Evolutionary conservation across 192 early-diverging fungal genomes (phyloP).

Genomic region (Coemansia sp.): DNA sequence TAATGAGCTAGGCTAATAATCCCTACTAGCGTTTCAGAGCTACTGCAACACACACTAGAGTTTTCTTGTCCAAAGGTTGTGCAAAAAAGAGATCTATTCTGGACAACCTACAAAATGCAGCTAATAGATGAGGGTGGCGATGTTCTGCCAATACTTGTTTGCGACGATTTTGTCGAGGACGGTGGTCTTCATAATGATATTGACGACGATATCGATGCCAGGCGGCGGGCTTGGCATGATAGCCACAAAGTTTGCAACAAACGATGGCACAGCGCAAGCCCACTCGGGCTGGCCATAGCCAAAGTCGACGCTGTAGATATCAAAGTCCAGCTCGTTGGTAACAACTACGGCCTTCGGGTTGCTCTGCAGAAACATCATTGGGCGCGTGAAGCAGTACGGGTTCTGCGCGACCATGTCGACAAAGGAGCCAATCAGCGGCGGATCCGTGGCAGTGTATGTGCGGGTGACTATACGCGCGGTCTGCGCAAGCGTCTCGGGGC

Average conservation of each 20-base stretch:
- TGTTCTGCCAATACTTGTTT: slow-evolving; percentile 40
- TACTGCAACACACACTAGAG: no score
- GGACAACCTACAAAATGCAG: not conserved
- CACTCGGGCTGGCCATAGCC: slow-evolving; percentile 46
- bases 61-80: no score
- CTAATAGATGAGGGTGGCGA: slow-evolving; percentile 41
- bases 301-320: slow-evolving; percentile 44
- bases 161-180: slow-evolving; percentile 39
- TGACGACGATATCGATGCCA: slow-evolving; percentile 41
- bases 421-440: slow-evolving; percentile 37
- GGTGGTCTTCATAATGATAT: slow-evolving; percentile 36
- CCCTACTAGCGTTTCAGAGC: no score
- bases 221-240: slow-evolving; percentile 47
- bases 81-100: no score
- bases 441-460: slow-evolving; percentile 32
- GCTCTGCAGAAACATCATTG: slow-evolving; percentile 33
- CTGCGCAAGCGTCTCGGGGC: slow-evolving; percentile 15
- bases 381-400: slow-evolving; percentile 43
- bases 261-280: slow-evolving; percentile 47
- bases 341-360: slow-evolving; percentile 37
- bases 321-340: slow-evolving; percentile 43
- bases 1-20: no score
- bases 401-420: slow-evolving; percentile 34
- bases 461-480: slow-evolving; percentile 10
- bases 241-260: slow-evolving; percentile 52